Conservation (phyloP, 805 yeast species). For the Schizosaccharomyces japonicus region DNA sequence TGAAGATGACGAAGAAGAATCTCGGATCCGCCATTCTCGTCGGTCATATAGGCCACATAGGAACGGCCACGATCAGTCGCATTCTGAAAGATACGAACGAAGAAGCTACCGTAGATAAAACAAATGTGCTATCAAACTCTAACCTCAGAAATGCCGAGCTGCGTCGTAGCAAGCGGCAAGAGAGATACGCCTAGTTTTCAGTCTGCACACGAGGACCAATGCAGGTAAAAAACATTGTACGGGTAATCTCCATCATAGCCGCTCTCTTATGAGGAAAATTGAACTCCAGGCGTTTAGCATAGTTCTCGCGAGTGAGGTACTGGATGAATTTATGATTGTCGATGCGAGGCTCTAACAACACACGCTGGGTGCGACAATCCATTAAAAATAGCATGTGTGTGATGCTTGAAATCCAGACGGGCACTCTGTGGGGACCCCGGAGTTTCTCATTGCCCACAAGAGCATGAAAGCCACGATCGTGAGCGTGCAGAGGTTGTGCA, state of each 20-base stretch:
- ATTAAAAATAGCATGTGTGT: constrained; percentile 11
- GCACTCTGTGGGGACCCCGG: constrained; percentile 13
- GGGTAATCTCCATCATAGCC: constrained; percentile 12
- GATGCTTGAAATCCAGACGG: constrained; percentile 12
- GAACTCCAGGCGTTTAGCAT: constrained; percentile 11
- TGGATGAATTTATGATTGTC: constrained; percentile 12
- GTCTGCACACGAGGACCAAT: neutral
- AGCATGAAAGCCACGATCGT: constrained; percentile 14
- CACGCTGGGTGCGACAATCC: constrained; percentile 10
- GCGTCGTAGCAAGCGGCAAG: too few species aligned
- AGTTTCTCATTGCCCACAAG: constrained; percentile 12
- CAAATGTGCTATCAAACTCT: too few species aligned
- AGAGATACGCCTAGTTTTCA: too few species aligned
- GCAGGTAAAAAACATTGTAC: constrained; percentile 9
- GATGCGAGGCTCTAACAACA: constrained; percentile 13
- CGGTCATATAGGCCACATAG: too few species aligned
- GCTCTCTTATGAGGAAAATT: constrained; percentile 14
- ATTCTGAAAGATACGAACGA: too few species aligned
- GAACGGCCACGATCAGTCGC: too few species aligned
- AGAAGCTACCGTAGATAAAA: too few species aligned
- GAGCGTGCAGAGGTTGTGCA: constrained; percentile 7
- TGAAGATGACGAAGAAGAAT: too few species aligned
- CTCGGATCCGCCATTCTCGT: too few species aligned
- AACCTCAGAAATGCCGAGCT: too few species aligned
- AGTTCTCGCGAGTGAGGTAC: constrained; percentile 9